A percentile compares a stretch with the other conserved stretches of the same genome.
phyloP scores from a whole-genome alignment of 164 flowering plant genomes.

The Aristolochia contorta region DNA sequence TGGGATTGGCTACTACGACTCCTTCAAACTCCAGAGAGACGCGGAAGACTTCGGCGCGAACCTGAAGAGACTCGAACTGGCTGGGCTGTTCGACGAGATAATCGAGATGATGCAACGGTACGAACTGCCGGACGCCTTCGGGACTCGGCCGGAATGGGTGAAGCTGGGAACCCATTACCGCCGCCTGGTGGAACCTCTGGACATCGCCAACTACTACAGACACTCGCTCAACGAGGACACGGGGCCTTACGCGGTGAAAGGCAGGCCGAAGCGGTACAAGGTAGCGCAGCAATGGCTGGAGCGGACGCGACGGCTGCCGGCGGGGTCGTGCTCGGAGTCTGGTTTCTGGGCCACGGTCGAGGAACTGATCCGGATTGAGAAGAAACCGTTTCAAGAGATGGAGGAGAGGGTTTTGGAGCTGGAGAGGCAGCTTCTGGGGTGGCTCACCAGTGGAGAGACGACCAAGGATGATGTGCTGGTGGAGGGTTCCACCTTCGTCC shows the following conservation, averaged over 20 bases:
- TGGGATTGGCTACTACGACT: conserved; percentile 53
- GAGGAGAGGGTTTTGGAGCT: conserved; percentile 24
- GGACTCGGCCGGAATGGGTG: conserved; percentile 41
- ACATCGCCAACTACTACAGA: conserved; percentile 80
- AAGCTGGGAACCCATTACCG: conserved; percentile 52
- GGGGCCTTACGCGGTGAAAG: conserved; percentile 48
- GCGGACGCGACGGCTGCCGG: conserved; percentile 16
- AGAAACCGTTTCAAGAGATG: conserved; percentile 15
- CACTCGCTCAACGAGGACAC: conserved; percentile 58
- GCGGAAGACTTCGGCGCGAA: conserved; percentile 50
- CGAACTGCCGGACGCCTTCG: conserved; percentile 70
- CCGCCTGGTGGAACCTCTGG: conserved; percentile 64
- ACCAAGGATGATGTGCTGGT: conserved; percentile 39
- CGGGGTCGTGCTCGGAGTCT: conserved; percentile 28
- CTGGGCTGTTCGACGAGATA: conserved; percentile 75
- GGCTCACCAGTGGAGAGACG: conserved; percentile 19
- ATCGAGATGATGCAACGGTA: conserved; percentile 50
- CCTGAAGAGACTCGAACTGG: conserved; percentile 49
- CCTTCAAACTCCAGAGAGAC: conserved; percentile 47
- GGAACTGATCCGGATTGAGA: conserved; percentile 26
- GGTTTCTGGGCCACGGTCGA: conserved; percentile 68
- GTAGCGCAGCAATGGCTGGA: conserved; percentile 60
- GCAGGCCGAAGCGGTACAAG: conserved; percentile 67
- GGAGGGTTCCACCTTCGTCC: conserved; percentile 45
- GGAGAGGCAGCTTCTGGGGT: conserved; percentile 17